Percentiles rank a stretch among this genome's conserved stretches.
Evolutionary conservation across 2,329 filamentous ascomycete species (phyloP).

Genomic region (Chalaropsis ovoidea): DNA sequence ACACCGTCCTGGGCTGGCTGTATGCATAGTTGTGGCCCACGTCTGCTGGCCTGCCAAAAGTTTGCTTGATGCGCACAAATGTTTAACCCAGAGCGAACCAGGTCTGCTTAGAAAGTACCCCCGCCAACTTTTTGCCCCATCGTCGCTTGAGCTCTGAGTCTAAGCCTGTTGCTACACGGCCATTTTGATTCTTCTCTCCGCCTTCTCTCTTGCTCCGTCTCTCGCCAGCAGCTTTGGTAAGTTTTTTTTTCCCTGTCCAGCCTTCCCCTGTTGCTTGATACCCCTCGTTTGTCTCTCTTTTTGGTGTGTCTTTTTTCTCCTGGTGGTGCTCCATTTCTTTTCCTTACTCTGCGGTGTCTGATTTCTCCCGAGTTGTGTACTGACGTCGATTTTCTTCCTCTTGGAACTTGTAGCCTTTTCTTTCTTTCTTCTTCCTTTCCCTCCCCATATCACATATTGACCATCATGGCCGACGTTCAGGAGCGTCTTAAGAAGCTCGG

Average conservation of each 20-base stretch:
- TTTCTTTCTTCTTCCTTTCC: constrained; percentile 26
- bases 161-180: constrained; percentile 14
- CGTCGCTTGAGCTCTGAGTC: constrained; percentile 18
- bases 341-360: constrained; percentile 27
- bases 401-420: constrained; percentile 23
- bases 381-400: constrained; percentile 30
- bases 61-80: constrained; percentile 19
- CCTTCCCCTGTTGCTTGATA: constrained; percentile 12
- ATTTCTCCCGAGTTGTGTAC: constrained; percentile 28
- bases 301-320: constrained; percentile 11
- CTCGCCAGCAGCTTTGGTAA: constrained; percentile 20
- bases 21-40: constrained; percentile 2
- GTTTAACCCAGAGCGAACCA: constrained; percentile 12
- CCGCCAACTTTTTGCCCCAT: constrained; percentile 20
- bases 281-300: constrained; percentile 17
- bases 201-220: constrained; percentile 16
- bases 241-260: constrained; percentile 16
- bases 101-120: not conserved
- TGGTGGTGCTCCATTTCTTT: constrained; percentile 26
- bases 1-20: not conserved
- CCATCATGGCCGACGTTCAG: constrained; percentile 47
- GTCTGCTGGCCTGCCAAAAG: constrained; percentile 1
- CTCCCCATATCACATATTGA: constrained; percentile 28
- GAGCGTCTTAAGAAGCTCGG: constrained; percentile 52
- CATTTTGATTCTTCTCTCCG: constrained; percentile 16